Conservation (phyloP, 2,329 filamentous ascomycete genomes). For the Exophiala dermatitidis region DNA sequence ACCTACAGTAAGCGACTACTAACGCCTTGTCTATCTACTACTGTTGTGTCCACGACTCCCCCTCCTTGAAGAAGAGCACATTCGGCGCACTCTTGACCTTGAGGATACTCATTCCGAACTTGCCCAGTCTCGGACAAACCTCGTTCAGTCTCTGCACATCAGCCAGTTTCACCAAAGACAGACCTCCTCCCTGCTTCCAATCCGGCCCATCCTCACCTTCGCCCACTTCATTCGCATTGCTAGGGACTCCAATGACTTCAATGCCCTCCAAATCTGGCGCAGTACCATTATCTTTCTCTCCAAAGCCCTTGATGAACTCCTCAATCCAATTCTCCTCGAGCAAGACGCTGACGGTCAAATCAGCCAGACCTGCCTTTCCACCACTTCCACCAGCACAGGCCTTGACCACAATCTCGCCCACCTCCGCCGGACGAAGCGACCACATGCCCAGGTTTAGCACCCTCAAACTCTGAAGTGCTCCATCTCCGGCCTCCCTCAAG, state of each 20-base stretch:
- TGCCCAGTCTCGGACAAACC: conserved; percentile 15
- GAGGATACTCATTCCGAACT: conserved; percentile 23
- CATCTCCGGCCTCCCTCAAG: conserved; percentile 1
- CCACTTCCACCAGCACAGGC: conserved; percentile 12
- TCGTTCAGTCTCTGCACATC: conserved; percentile 19
- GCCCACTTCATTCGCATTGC: conserved; percentile 5
- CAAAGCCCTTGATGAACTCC: conserved; percentile 11
- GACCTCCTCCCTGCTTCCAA: conserved; percentile 13
- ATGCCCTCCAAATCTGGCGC: conserved; percentile 17
- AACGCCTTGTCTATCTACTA: too few species aligned
- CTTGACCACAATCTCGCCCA: conserved; percentile 16
- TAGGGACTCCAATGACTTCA: conserved; percentile 24
- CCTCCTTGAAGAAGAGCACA: conserved; percentile 18
- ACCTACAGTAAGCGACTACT: too few species aligned
- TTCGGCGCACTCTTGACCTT: conserved; percentile 22
- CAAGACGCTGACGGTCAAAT: conserved; percentile 21
- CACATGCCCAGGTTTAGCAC: conserved; percentile 25
- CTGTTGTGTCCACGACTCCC: conserved; percentile 7
- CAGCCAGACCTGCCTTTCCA: conserved; percentile 8
- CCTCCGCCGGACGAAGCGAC: conserved; percentile 14
- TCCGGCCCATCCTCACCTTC: neutral
- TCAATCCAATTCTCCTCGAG: conserved; percentile 21
- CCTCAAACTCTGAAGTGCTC: conserved; percentile 10
- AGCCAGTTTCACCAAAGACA: conserved; percentile 14
- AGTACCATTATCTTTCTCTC: conserved; percentile 3